A percentile compares a stretch with the other conserved stretches of the same genome.
These are phyloP conservation scores for Ligustrum vulgare DNA, from an alignment of 257 asterid genomes.

Conservation along the genomic window DNA sequence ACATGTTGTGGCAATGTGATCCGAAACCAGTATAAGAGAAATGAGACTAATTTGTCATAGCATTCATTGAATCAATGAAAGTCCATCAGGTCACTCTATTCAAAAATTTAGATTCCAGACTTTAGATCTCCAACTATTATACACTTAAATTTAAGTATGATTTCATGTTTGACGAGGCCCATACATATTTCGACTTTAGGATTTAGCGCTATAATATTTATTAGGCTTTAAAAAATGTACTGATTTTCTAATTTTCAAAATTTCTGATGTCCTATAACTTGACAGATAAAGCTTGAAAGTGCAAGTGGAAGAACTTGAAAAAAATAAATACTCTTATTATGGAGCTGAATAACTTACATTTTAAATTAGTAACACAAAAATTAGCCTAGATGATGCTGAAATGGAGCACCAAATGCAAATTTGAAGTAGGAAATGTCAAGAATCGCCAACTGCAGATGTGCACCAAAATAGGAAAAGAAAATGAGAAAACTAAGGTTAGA, in stretches of 20 bases:
- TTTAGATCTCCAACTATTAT: not conserved
- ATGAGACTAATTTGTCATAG: slow-evolving; percentile 74
- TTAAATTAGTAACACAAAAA: too few species aligned
- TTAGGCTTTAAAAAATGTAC: not conserved
- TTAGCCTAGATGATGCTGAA: too few species aligned
- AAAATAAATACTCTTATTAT: not conserved
- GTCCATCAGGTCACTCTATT: slow-evolving; percentile 5
- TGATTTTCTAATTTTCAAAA: not conserved
- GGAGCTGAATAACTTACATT: too few species aligned
- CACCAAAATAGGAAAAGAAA: too few species aligned
- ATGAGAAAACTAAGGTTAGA: too few species aligned
- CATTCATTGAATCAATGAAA: slow-evolving; percentile 64
- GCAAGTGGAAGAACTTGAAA: not conserved
- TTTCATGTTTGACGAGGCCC: not conserved
- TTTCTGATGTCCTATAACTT: not conserved
- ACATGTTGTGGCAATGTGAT: slow-evolving; percentile 69
- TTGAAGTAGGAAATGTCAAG: too few species aligned
- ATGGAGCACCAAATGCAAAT: too few species aligned
- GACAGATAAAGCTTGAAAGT: not conserved
- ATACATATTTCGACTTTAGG: not conserved
- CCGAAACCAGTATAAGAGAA: slow-evolving; percentile 92
- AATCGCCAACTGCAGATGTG: too few species aligned
- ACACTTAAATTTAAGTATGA: not conserved
- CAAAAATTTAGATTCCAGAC: not conserved
- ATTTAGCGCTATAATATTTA: not conserved